Evolutionary conservation across 2,329 filamentous ascomycete species (phyloP), one percentile per base, ranked within the genome.

Genomic region (Penicillium sp.): DNA sequence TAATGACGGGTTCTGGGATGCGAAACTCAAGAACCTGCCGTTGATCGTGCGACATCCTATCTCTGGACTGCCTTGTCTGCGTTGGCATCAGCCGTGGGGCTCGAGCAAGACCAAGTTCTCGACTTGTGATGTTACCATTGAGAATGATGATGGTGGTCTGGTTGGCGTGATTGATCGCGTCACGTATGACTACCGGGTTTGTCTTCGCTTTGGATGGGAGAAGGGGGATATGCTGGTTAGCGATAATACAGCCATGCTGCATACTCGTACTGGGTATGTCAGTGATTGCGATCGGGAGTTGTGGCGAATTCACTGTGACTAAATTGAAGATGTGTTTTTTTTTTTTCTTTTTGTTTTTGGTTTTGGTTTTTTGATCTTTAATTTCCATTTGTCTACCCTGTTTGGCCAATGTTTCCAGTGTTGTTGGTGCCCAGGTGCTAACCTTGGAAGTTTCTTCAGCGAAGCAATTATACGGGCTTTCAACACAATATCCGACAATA

Each of bases 81-180:
- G 80, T 19, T 84, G 79, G 62, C 80, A 83, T 54, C 79, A 84
- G 59, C 78, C 79, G 0, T 83, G 81, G 81, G 78, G 79, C 0
- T 70, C 76, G 41, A 72, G 69, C n/a, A 80, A 77, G 65, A 83
- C 81, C 0, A 70, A 69, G 13, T 83, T 82, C 41, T 76, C 79
- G 7, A 74, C 78, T 1, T 80, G 76, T 0, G 58, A 73, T 6
- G 70, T 80, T 0, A 67, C 61, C 0, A 76, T 81, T 19, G 79
- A 81, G 23, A 70, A 67, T 47, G 69, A 64, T 0, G 71, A 75
- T n/a, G 70, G 72, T 35, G 53, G 60, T 0, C 60, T 72, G 1
- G 63, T 79, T 26, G 68, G 73, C 2, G 60, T 73, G 0, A 62
- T 83, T 2, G 73, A 79, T 47, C 63, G 65, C 0, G 65, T 78